A percentile compares a stretch with the other conserved stretches of the same genome.
These are phyloP conservation scores for Hypoxylon cercidicola DNA, from an alignment of 495 filamentous ascomycete species.

Conservation along the genomic window DNA sequence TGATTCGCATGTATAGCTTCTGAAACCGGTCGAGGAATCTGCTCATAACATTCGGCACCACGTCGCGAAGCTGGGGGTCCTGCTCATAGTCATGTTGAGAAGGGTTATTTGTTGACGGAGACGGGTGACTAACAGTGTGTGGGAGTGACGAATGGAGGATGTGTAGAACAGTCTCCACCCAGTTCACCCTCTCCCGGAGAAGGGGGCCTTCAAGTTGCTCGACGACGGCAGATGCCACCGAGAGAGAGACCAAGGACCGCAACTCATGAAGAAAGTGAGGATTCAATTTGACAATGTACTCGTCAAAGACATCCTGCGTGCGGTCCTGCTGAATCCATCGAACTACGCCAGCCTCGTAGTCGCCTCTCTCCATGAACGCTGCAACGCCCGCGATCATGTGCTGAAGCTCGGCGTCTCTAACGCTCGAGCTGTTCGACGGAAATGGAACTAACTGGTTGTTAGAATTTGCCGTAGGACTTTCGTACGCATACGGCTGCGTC, in stretches of 20 bases:
- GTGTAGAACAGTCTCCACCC: slow-evolving; percentile 78
- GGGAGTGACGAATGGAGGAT: slow-evolving; percentile 55
- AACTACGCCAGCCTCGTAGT: slow-evolving; percentile 73
- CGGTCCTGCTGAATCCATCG: slow-evolving; percentile 86
- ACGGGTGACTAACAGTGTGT: slow-evolving; percentile 56
- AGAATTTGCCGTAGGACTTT: slow-evolving; percentile 41
- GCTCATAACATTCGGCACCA: slow-evolving; percentile 77
- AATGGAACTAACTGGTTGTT: slow-evolving; percentile 50
- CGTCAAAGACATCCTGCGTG: slow-evolving; percentile 82
- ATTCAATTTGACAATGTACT: slow-evolving; percentile 77
- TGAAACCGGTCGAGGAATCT: slow-evolving; percentile 77
- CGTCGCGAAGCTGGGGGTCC: slow-evolving; percentile 80
- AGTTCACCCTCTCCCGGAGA: slow-evolving; percentile 72
- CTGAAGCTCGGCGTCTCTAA: slow-evolving; percentile 68
- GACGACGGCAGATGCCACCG: slow-evolving; percentile 83
- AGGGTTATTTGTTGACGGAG: slow-evolving; percentile 14
- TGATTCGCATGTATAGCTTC: slow-evolving; percentile 73
- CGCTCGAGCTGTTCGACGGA: slow-evolving; percentile 49
- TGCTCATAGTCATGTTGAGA: slow-evolving; percentile 49
- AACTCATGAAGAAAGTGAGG: slow-evolving; percentile 77
- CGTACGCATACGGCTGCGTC: slow-evolving; percentile 40
- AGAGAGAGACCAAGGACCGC: slow-evolving; percentile 80
- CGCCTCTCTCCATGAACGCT: slow-evolving; percentile 69
- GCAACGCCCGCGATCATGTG: slow-evolving; percentile 72
- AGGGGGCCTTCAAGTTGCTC: slow-evolving; percentile 70